Base-by-base conservation (phyloP, 371 early-diverging fungal species). In the Smittium culicis region DNA sequence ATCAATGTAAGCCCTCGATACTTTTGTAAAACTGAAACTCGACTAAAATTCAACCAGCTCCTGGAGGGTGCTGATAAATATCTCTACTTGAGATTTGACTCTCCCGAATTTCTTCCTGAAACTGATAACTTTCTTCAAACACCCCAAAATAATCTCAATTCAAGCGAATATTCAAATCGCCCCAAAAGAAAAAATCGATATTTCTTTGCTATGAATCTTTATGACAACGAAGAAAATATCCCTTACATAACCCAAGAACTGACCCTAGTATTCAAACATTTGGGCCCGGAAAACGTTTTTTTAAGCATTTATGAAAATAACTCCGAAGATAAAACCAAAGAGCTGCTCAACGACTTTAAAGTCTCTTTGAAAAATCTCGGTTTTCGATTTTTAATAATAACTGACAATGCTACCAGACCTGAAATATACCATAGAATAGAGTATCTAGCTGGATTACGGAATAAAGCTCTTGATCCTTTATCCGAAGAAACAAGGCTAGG, bases 381-480 rank as follows among this genome's bases (percentile, higher is more conserved):
- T 1, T 68, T 81, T 31, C 54, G 67, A 24, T 68, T 77, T 64
- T 30, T 28, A 0, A 57, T 78, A 32, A 32, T 56, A 1, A n/a
- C 66, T 32, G 71, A 73, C 68, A 17, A 34, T 20, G 35, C 30
- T 29, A 65, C 35, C 25, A 54, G 68, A 20, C 69, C 70, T 17
- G n/a, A n/a, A n/a, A n/a, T 16, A 1, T 33, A 35, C 28, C 80
- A 81, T 55, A 74, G 81, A 16, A 81, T 81, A 55, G 82, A 79
- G 29, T 79, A 75, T 35, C 72, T 81, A 67, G 81, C 81, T 17
- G 64, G 69, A 34, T 25, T 79, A 14, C 79, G 81, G 32, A 81
- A 81, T 70, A 65, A 66, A 0, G 81, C 78, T 1, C 32, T 81
- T 54, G 72, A 77, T 33, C 79, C 83, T 5, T 35, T 81, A 35